A percentile compares a stretch with the other conserved stretches of the same genome.
phyloP scores from a whole-genome alignment of 345 rosid species.

The Syzygium oleosum region DNA sequence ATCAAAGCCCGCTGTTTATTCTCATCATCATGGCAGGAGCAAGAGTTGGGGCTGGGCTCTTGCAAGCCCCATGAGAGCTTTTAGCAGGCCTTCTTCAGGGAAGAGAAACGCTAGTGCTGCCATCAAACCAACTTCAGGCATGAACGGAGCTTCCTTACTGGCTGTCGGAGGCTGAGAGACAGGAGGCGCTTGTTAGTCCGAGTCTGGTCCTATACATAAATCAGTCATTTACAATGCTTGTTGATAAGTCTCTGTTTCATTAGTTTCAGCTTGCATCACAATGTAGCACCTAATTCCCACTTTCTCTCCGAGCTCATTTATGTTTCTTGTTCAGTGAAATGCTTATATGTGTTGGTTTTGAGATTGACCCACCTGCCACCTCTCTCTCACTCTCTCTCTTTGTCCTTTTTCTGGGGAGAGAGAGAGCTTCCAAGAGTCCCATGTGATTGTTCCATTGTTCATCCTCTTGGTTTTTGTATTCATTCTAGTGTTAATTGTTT shows the following conservation, averaged over 20 bases:
- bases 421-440: neutral
- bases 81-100: conserved; percentile 27
- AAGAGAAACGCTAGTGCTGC: conserved; percentile 2
- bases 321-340: neutral
- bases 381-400: neutral
- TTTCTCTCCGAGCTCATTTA: neutral
- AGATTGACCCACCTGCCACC: neutral
- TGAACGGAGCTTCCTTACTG: conserved; percentile 18
- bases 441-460: neutral
- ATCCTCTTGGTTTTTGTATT: neutral
- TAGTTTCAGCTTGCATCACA: neutral
- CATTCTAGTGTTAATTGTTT: neutral
- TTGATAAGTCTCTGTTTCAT: neutral
- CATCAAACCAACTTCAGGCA: conserved; percentile 1
- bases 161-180: neutral
- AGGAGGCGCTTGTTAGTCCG: neutral
- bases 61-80: conserved; percentile 93
- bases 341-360: neutral
- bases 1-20: neutral
- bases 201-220: neutral
- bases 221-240: neutral
- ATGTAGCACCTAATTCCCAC: neutral
- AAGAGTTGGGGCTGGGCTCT: conserved; percentile 88
- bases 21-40: neutral
- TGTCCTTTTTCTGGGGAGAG: neutral